phyloP scores from a whole-genome alignment of 805 yeast genomes.

The Metschnikowia henanensis region DNA sequence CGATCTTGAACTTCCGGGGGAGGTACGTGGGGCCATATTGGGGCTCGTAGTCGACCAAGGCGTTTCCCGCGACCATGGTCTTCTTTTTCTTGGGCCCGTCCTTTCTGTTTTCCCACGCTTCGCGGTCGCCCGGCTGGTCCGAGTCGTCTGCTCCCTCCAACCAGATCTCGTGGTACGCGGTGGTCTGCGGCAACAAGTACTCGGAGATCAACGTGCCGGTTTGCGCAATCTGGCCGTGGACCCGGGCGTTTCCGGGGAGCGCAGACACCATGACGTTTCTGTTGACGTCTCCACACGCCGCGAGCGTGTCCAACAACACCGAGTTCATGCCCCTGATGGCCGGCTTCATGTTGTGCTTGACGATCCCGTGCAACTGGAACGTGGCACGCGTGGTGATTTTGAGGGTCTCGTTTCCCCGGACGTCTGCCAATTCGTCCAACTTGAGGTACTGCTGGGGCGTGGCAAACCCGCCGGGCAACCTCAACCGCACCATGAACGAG shows the following conservation, averaged over 20 bases:
- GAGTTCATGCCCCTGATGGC: constrained; percentile 93
- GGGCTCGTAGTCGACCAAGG: constrained; percentile 83
- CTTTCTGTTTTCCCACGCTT: constrained; percentile 61
- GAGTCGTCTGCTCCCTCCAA: constrained; percentile 77
- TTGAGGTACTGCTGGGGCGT: constrained; percentile 87
- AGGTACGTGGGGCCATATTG: constrained; percentile 81
- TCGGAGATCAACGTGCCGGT: constrained; percentile 71
- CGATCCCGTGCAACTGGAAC: constrained; percentile 92
- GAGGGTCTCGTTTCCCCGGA: constrained; percentile 88
- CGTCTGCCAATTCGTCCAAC: constrained; percentile 77
- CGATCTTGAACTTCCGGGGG: constrained; percentile 95
- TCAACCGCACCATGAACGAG: constrained; percentile 94
- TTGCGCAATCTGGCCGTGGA: constrained; percentile 72
- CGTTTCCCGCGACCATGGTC: constrained; percentile 82
- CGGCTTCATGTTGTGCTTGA: constrained; percentile 85
- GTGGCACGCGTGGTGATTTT: constrained; percentile 97
- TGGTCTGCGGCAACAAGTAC: constrained; percentile 82
- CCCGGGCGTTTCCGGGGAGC: constrained; percentile 78
- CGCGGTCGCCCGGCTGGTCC: constrained; percentile 66
- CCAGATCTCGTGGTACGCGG: constrained; percentile 98
- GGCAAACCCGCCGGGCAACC: constrained; percentile 92
- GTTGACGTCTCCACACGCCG: constrained; percentile 98
- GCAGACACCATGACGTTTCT: constrained; percentile 94
- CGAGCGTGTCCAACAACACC: constrained; percentile 88
- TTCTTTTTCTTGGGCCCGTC: constrained; percentile 81